phyloP scores from a whole-genome alignment of 2,329 filamentous ascomycete genomes.

The Diaporthe sp. region DNA sequence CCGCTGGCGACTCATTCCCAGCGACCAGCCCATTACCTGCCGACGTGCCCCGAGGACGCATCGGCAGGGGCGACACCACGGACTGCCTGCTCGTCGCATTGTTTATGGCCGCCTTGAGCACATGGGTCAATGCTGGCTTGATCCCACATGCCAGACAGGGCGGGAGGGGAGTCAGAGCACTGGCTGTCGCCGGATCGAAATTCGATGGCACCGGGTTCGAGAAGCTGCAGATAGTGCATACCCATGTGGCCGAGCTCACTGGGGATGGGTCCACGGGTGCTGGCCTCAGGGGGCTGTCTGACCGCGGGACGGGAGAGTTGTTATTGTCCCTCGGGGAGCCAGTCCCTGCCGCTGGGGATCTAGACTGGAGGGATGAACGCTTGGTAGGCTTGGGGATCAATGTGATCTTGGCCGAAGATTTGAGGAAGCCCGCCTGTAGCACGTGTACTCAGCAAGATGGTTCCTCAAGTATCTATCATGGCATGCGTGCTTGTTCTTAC shows the following conservation, averaged over 20 bases:
- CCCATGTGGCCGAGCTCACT: conserved; percentile 82
- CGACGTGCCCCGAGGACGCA: conserved; percentile 44
- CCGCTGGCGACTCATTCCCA: conserved; percentile 32
- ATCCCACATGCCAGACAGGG: conserved; percentile 95
- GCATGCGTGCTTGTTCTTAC: conserved; percentile 57
- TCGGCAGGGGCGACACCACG: conserved; percentile 46
- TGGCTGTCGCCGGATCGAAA: conserved; percentile 88
- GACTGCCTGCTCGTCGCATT: conserved; percentile 72
- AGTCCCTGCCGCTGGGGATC: conserved; percentile 61
- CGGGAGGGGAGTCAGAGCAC: conserved; percentile 81
- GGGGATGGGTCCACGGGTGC: conserved; percentile 60
- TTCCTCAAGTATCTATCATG: not conserved
- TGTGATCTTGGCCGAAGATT: conserved; percentile 94
- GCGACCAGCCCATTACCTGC: conserved; percentile 36
- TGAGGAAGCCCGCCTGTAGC: conserved; percentile 85
- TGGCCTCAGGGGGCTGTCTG: conserved; percentile 57
- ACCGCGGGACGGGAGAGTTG: conserved; percentile 58
- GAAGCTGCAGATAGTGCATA: conserved; percentile 95
- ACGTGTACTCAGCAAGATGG: conserved; percentile 42
- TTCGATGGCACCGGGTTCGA: conserved; percentile 94
- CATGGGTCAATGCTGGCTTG: conserved; percentile 84
- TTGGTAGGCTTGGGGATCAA: conserved; percentile 85
- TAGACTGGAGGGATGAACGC: conserved; percentile 69
- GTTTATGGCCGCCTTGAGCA: conserved; percentile 88
- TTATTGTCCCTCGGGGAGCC: conserved; percentile 58